Evolutionary conservation across 2,329 filamentous ascomycete genomes (phyloP), one percentile per base, ranked within the genome.

Genomic region (Trichophyton benhamiae): DNA sequence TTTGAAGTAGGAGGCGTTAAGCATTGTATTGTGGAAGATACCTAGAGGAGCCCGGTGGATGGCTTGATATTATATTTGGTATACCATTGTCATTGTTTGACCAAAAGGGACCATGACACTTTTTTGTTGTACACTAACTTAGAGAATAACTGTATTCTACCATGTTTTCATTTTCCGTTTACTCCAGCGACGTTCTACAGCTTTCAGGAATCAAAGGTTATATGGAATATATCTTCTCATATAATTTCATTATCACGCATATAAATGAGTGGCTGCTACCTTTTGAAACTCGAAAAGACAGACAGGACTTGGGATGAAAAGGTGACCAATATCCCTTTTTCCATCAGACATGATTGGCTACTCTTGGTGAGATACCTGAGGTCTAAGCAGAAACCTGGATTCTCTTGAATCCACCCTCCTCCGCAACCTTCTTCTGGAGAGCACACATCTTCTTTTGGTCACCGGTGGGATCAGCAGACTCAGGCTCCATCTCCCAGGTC

Each of bases 381-480:
- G 52, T 41, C 27, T 57, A 36, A 33, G 58, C 53, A 58, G 64
- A 38, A 55, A 71, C 67, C 53, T 70, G 66, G 57, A 76, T 62
- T 33, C 75, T 70, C 66, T 70, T 70, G 62, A 73, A 90, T 2
- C 87, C 87, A 49, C 87, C 87, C 46, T 81, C 75, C 48, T 72
- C 74, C 57, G 85, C 84, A 65, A 90, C 82, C 61, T 83, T 78
- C 73, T 85, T 79, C 78, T 90, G 87, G 67, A 90, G 74, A 67
- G 79, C 78, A 2, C 79, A 83, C 84, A 90, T 90, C 44, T 81
- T 80, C 81, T 87, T 87, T 82, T 91, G 87, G 68, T 91, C 87
- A 9, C 84, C 86, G 1, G 75, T 79, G 0, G 87, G 87, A 71
- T 90, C 87, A 48, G 73, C 71, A 0, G 85, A 87, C 58, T 89